Evolutionary conservation across 2,329 filamentous ascomycete genomes (phyloP).

Genomic region (Coccinonectria pachysandricola): DNA sequence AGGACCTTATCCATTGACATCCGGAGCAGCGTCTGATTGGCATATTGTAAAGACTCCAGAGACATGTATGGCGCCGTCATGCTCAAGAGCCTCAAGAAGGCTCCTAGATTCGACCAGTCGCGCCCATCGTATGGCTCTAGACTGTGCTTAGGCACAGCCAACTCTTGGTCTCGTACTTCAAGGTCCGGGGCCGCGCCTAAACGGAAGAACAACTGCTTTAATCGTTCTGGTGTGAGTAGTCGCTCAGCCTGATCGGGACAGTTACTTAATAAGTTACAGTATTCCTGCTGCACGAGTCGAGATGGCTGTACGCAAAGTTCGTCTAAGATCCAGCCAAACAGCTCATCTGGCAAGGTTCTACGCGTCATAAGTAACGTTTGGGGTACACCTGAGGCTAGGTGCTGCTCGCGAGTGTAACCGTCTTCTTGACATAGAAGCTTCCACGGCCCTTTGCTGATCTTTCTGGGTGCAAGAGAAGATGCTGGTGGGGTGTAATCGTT

Average conservation of each 20-base stretch:
- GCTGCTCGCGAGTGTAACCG: slow-evolving; percentile 38
- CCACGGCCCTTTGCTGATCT: slow-evolving; percentile 33
- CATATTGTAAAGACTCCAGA: slow-evolving; percentile 25
- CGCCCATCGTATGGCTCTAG: slow-evolving; percentile 24
- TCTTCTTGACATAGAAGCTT: slow-evolving; percentile 35
- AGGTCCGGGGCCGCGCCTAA: slow-evolving; percentile 47
- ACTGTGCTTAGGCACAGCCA: slow-evolving; percentile 12
- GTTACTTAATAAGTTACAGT: slow-evolving; percentile 42
- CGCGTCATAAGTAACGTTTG: slow-evolving; percentile 34
- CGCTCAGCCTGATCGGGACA: slow-evolving; percentile 33
- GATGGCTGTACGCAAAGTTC: slow-evolving; percentile 47
- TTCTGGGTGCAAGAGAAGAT: slow-evolving; percentile 18
- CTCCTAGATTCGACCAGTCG: slow-evolving; percentile 35
- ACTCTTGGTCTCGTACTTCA: slow-evolving; percentile 15
- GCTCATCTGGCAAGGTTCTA: slow-evolving; percentile 45
- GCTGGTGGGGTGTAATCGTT: slow-evolving; percentile 19
- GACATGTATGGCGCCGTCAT: slow-evolving; percentile 27
- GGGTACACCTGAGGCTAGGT: slow-evolving; percentile 53
- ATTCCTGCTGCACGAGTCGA: slow-evolving; percentile 47
- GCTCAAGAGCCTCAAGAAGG: slow-evolving; percentile 33
- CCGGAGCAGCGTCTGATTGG: slow-evolving; percentile 38
- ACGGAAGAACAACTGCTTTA: slow-evolving; percentile 44
- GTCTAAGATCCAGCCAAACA: slow-evolving; percentile 56
- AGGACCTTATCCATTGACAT: slow-evolving; percentile 45
- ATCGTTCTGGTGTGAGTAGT: slow-evolving; percentile 33